phyloP scores from a whole-genome alignment of 1,139 yeast species.

The Suhomyces wounanorum region DNA sequence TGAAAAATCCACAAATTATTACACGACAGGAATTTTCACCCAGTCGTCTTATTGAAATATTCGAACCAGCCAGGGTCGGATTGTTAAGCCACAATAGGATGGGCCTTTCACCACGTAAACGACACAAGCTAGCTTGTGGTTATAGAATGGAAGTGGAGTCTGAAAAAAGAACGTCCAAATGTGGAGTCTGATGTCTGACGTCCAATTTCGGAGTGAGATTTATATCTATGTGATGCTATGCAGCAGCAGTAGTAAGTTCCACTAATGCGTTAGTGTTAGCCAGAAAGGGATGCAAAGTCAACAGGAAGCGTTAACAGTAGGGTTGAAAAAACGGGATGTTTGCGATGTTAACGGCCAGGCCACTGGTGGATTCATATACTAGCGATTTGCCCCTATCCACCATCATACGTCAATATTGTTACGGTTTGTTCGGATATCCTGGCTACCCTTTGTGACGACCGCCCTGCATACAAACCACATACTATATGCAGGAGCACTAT shows the following conservation, averaged over 20 bases:
- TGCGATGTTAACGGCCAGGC: background rate
- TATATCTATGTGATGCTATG: background rate
- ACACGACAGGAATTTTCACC: background rate
- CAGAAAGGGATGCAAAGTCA: background rate
- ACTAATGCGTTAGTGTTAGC: background rate
- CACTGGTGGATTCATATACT: background rate
- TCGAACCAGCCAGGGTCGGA: too few relatives aligned
- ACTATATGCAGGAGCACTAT: background rate
- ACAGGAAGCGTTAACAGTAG: background rate
- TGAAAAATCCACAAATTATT: background rate
- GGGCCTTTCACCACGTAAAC: too few relatives aligned
- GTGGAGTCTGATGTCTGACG: background rate
- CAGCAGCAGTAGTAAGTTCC: background rate
- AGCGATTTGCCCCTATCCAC: background rate
- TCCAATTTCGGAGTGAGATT: background rate
- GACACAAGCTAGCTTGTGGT: too few relatives aligned
- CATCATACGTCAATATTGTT: background rate
- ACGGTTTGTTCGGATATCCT: background rate
- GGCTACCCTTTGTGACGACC: background rate
- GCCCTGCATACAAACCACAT: background rate
- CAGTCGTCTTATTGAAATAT: background rate
- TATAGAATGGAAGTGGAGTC: too few relatives aligned
- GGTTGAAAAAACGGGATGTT: background rate
- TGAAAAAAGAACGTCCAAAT: too few relatives aligned
- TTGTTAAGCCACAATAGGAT: too few relatives aligned